Evolutionary conservation across 2,329 filamentous ascomycete genomes (phyloP).

Genomic region (Onygenales sp.): DNA sequence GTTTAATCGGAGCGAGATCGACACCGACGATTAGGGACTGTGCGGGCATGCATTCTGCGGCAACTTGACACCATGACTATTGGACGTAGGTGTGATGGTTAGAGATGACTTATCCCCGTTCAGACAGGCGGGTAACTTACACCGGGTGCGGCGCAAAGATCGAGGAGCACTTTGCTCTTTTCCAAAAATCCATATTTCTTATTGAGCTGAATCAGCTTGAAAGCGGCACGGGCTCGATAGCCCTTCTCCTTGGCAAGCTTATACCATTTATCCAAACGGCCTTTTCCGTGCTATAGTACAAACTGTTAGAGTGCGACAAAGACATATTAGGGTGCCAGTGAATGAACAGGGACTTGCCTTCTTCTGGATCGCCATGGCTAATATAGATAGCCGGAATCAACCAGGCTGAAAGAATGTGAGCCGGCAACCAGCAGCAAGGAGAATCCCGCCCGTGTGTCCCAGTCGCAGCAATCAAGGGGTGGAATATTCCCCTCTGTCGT

Average conservation of each 20-base stretch:
- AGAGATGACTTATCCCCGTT: not conserved
- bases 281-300: conserved; percentile 68
- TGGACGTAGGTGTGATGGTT: not conserved
- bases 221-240: conserved; percentile 88
- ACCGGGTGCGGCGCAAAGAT: conserved; percentile 94
- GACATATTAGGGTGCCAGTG: not conserved
- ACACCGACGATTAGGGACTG: conserved; percentile 88
- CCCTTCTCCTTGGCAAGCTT: conserved; percentile 97
- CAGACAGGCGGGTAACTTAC: conserved; percentile 41
- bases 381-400: conserved; percentile 1
- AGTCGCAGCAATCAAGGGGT: not conserved
- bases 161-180: conserved; percentile 89
- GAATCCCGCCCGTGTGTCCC: not conserved
- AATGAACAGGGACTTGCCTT: conserved; percentile 45
- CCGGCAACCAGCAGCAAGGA: not conserved
- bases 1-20: conserved; percentile 89
- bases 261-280: conserved; percentile 98
- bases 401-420: not conserved
- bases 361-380: conserved; percentile 86
- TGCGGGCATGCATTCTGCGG: conserved; percentile 85
- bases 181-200: conserved; percentile 98
- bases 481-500: not conserved
- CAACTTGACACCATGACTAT: conserved; percentile 91
- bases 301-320: conserved; percentile 19
- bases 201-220: conserved; percentile 97